phyloP scores from a whole-genome alignment of 805 yeast genomes.

The Teunomyces cretensis region DNA sequence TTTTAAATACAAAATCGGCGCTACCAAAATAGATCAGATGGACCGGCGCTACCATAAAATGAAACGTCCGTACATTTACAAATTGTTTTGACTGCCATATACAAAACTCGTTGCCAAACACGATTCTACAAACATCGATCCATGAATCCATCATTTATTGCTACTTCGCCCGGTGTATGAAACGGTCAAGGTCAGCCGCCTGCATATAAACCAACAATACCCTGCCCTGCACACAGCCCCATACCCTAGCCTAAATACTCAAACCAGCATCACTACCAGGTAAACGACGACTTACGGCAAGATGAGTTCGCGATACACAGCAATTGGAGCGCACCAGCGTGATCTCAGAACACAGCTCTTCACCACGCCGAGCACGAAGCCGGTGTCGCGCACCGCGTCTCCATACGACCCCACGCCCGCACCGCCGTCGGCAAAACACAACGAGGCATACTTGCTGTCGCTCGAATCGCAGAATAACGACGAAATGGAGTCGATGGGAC shows the following conservation, averaged over 20 bases:
- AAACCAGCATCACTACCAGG: neutral
- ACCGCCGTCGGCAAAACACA: slow-evolving; percentile 34
- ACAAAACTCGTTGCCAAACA: no score
- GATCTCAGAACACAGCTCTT: slow-evolving; percentile 44
- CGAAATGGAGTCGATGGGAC: slow-evolving; percentile 41
- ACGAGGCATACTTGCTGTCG: slow-evolving; percentile 42
- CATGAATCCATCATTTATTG: no score
- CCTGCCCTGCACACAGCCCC: neutral
- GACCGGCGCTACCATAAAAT: no score
- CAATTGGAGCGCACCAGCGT: slow-evolving; percentile 36
- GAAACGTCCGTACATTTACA: no score
- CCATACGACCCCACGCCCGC: slow-evolving; percentile 36
- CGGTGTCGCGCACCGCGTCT: slow-evolving; percentile 33
- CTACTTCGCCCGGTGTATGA: neutral
- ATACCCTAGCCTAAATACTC: no score
- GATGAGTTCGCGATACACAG: slow-evolving; percentile 15
- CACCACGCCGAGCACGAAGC: slow-evolving; percentile 20
- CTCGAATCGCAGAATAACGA: slow-evolving; percentile 44
- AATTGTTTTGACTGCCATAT: no score
- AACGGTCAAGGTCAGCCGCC: neutral
- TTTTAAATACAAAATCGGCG: no score
- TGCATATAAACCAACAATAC: neutral
- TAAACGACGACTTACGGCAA: no score
- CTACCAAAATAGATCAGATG: no score
- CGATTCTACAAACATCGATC: no score